Base-by-base conservation (phyloP, 257 asterid species). In the Solanum arcanum region DNA sequence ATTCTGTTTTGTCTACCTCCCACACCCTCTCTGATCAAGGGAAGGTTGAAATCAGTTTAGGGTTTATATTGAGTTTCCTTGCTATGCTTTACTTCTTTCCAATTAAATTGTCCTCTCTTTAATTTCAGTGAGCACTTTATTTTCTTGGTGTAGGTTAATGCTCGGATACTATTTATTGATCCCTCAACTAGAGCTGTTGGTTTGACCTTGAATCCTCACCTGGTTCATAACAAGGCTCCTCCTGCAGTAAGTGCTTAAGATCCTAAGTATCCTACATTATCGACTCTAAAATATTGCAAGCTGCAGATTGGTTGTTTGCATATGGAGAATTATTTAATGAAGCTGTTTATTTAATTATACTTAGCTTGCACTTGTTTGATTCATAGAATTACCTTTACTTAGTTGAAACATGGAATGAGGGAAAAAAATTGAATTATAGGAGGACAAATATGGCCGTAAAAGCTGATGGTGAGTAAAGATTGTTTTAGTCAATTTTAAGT, bases 131-230 rank as follows among this genome's bases (percentile, higher is more conserved):
- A 29, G 27, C 68, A 46, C 64, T 49, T 47, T 20, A 47, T 80
- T 47, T 80, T 18, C 72, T 80, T 81, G 83, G 46, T 90, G 83
- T 86, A 97, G 99, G 93, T 96, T 92, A 94, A 92, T 92, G 98
- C 99, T 72, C 98, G 99, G 83, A 94, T 97, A 91, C 91, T 97
- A 90, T 97, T 97, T 90, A 93, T 97, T 88, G 99, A 97, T 83
- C 98, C 99, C 87, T 90, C 97, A 73, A 94, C 95, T 74, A 93
- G 99, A 91, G 98, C 99, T 92, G 94, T 96, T 89, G 99, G 99
- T 56, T 93, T 97, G 90, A 94, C 99, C n/a, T 77, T 97, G 94
- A 97, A 93, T 88, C 94, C 98, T 86, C 92, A 92, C 85, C 93
- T 97, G 81, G 95, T 97, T 89, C 89, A 88, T 73, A 94, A 95